Base-by-base conservation (phyloP, 441 rosid genomes). In the Adansonia grandidieri region DNA sequence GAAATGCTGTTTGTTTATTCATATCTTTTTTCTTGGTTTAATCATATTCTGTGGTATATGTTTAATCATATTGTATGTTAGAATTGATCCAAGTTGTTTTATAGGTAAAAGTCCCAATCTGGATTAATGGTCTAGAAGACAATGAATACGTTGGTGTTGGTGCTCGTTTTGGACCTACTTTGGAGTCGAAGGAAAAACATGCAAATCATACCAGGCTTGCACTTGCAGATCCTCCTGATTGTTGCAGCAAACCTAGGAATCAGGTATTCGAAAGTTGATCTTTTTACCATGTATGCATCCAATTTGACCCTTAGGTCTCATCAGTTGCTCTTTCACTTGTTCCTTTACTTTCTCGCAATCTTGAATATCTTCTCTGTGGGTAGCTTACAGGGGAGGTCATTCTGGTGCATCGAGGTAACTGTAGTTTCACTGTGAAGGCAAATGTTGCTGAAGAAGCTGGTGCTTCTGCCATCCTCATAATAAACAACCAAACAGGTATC, bases 91-190 rank as follows among this genome's bases (percentile, higher is more conserved):
- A 24, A 80, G 45, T 63, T 68, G 13, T 67, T 61, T 17, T 74
- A 14, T 70, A 88, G 91, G 89, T 88, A 60, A 88, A 88, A 88
- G 88, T 88, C 48, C 86, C 89, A 24, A 88, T 81, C 24, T 84
- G 84, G 85, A 68, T 88, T 65, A 65, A 88, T 82, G 70, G 79
- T 13, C 73, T 78, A 48, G 83, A 77, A 80, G 78, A 79, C 56
- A 66, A 48, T 78, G 91, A 88, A 77, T 88, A 88, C 75, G 91
- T 88, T 75, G 91, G 91, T 75, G 88, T 86, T 65, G 91, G 91
- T 79, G 91, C 89, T 72, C 91, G 91, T 11, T 88, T 88, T 61
- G 91, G 91, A 77, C 82, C 73, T 64, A 88, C 89, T 5, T 77
- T 88, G 79, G 91, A 84, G 48, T 85, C 91, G 5, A 85, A 86